These are phyloP conservation scores for Talaromyces amestolkiae DNA, from an alignment of 2,329 filamentous ascomycete genomes.

Conservation along the genomic window DNA sequence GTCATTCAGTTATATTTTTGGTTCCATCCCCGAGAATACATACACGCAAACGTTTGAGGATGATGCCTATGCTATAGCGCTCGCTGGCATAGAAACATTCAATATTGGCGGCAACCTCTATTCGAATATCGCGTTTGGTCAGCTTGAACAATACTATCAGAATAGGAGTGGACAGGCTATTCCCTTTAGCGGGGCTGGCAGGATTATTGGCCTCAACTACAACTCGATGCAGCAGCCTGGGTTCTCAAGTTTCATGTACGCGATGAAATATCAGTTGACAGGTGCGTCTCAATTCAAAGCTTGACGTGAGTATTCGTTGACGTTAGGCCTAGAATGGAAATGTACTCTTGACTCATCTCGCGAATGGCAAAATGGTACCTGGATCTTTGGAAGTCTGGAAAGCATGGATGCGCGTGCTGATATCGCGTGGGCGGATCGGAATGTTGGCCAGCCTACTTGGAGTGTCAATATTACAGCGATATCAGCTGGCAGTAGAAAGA, in stretches of 20 bases:
- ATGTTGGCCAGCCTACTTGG: neutral
- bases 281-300: neutral
- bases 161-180: neutral
- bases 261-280: neutral
- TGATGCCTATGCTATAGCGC: neutral
- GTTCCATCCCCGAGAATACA: neutral
- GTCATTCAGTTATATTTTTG: constrained; percentile 5
- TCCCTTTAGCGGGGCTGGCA: neutral
- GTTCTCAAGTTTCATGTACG: constrained; percentile 2
- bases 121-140: neutral
- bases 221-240: neutral
- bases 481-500: constrained; percentile 1
- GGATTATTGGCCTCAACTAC: neutral
- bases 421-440: constrained; percentile 5
- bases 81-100: neutral
- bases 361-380: constrained; percentile 7
- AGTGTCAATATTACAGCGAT: constrained; percentile 10
- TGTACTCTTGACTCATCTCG: constrained; percentile 1
- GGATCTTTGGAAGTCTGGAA: neutral
- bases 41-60: neutral
- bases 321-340: constrained; percentile 4
- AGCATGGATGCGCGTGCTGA: neutral
- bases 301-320: neutral
- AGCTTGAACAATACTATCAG: constrained; percentile 4
- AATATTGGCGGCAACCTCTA: constrained; percentile 2